phyloP scores from a whole-genome alignment of 768 basidiomycete species.

The Coprinopsis sp. region DNA sequence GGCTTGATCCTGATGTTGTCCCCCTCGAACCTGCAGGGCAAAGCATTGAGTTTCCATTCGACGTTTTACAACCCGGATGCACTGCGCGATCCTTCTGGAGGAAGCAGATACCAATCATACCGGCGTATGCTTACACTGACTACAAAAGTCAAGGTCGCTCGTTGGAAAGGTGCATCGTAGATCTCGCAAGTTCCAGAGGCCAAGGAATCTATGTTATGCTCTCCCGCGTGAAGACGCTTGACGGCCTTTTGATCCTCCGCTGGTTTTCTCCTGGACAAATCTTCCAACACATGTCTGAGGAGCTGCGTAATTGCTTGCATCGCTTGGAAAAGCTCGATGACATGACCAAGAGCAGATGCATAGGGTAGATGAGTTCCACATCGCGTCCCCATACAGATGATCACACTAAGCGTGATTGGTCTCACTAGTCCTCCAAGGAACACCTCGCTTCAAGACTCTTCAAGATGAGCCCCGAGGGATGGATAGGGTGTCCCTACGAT shows the following conservation, averaged over 20 bases:
- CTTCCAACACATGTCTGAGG: conserved; percentile 10
- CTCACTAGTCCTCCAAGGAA: too few species aligned
- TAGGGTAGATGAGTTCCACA: too few species aligned
- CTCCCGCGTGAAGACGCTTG: conserved; percentile 18
- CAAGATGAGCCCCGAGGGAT: too few species aligned
- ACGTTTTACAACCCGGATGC: background rate
- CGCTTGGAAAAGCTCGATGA: too few species aligned
- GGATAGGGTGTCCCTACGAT: too few species aligned
- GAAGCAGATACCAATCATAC: background rate
- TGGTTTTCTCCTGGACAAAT: conserved; percentile 18
- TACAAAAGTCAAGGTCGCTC: background rate
- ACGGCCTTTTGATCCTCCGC: conserved; percentile 18
- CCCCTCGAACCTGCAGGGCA: background rate
- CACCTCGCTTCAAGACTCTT: too few species aligned
- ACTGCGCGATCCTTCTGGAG: background rate
- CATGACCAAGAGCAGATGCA: too few species aligned
- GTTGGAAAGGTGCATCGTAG: background rate
- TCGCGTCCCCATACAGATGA: too few species aligned
- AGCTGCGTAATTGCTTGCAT: too few species aligned
- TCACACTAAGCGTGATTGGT: too few species aligned
- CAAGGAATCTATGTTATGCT: conserved; percentile 26
- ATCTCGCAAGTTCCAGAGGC: conserved; percentile 2
- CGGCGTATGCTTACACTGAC: conserved; percentile 1
- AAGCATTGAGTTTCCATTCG: background rate
- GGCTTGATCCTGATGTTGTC: background rate